Conservation (phyloP, 108 stramenopile species). For the Stephanodiscus triporus region DNA sequence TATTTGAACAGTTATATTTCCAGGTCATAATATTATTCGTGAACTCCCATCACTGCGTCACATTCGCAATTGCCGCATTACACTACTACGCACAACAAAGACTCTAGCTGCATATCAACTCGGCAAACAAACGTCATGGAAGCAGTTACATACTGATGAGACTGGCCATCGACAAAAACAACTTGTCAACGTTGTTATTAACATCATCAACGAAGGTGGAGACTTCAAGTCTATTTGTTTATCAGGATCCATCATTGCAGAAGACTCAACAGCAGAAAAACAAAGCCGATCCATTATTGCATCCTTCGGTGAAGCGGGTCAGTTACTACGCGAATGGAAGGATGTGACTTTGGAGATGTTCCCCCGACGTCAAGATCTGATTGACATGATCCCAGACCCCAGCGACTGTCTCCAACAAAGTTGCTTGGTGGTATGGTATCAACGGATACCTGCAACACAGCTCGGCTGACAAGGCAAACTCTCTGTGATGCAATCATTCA, state of each 20-base stretch:
- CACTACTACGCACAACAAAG: constrained; percentile 2
- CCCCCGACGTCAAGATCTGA: not conserved
- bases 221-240: constrained; percentile 4
- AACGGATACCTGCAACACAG: not conserved
- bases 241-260: constrained; percentile 4
- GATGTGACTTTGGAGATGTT: constrained; percentile 2
- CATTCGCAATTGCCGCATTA: constrained; percentile 15
- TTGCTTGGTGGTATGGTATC: not conserved
- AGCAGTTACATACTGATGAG: constrained; percentile 21
- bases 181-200: constrained; percentile 13
- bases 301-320: no score
- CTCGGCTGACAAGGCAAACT: not conserved
- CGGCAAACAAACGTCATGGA: constrained; percentile 6
- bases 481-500: not conserved
- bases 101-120: constrained; percentile 14
- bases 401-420: not conserved
- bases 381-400: not conserved
- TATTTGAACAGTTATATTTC: constrained; percentile 3
- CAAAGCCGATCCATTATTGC: not conserved
- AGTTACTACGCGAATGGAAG: no score
- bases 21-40: not conserved
- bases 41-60: constrained; percentile 9
- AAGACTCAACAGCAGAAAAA: constrained; percentile 8
- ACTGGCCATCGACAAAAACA: constrained; percentile 7
- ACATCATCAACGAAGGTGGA: not conserved